A percentile compares a stretch with the other conserved stretches of the same genome.
Evolutionary conservation across 805 yeast genomes (phyloP).

Genomic region (Sungouiella blattae): DNA sequence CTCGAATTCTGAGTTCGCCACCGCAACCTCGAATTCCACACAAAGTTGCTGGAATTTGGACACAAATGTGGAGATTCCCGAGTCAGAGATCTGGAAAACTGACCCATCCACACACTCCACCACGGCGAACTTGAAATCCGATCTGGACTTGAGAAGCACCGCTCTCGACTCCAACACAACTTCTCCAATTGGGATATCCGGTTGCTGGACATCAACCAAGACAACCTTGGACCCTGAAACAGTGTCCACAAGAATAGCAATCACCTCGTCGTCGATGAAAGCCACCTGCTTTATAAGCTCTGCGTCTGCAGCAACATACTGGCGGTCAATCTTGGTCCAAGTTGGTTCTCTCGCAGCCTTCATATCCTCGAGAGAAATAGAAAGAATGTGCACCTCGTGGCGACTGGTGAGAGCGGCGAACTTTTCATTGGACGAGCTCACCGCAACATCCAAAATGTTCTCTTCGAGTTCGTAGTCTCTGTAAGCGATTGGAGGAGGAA

Average conservation of each 20-base stretch:
- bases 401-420: constrained; percentile 56
- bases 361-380: constrained; percentile 50
- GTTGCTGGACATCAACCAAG: constrained; percentile 38
- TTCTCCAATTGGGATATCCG: constrained; percentile 2
- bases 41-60: constrained; percentile 69
- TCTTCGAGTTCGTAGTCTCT: constrained; percentile 54
- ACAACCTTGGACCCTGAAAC: constrained; percentile 48
- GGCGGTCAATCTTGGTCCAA: constrained; percentile 25
- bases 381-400: constrained; percentile 19
- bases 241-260: constrained; percentile 61
- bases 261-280: constrained; percentile 46
- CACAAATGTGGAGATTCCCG: constrained; percentile 30
- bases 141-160: constrained; percentile 52
- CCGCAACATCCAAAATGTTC: constrained; percentile 63
- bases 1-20: constrained; percentile 15
- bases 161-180: constrained; percentile 33
- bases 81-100: constrained; percentile 38
- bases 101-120: constrained; percentile 64
- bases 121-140: constrained; percentile 50
- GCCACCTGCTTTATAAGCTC: constrained; percentile 64
- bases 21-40: constrained; percentile 48
- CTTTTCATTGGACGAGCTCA: constrained; percentile 53
- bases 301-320: constrained; percentile 24
- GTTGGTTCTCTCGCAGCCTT: constrained; percentile 48
- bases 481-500: constrained; percentile 90